A percentile compares a stretch with the other conserved stretches of the same genome.
Evolutionary conservation across 305 asterid genomes (phyloP).

Genomic region (Solanum chacoense): DNA sequence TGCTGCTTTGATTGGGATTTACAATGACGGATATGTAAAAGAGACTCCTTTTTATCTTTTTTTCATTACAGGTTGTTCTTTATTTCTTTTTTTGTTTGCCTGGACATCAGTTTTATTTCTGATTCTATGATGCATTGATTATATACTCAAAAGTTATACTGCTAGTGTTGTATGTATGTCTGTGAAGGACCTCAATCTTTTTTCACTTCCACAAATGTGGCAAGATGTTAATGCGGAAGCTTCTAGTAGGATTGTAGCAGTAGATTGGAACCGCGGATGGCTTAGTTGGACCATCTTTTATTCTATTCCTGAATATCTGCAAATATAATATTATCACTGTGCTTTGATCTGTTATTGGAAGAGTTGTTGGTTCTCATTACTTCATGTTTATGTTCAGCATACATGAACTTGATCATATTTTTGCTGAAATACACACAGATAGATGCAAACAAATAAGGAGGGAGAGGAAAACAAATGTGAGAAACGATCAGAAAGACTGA

Average conservation of each 20-base stretch:
- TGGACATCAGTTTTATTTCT: not conserved
- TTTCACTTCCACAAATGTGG: not conserved
- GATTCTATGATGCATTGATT: not conserved
- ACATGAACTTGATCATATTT: not conserved
- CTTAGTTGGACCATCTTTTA: not conserved
- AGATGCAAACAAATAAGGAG: not conserved
- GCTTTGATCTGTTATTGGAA: not conserved
- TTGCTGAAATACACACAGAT: not conserved
- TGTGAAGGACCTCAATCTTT: not conserved
- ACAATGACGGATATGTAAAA: not conserved
- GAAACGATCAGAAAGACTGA: not conserved
- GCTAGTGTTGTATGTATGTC: not conserved
- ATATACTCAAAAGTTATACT: not conserved
- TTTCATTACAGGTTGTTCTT: not conserved
- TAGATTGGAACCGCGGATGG: not conserved
- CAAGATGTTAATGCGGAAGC: not conserved
- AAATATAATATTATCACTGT: constrained; percentile 24
- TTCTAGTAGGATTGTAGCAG: not conserved
- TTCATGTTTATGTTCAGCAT: not conserved
- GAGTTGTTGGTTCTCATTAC: not conserved
- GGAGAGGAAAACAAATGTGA: not conserved
- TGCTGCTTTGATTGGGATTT: not conserved
- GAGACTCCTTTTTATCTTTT: not conserved
- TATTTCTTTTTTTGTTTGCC: not conserved
- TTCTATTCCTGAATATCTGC: not conserved